phyloP scores from a whole-genome alignment of 176 grass and related monocot species.

The Carex parvula region DNA sequence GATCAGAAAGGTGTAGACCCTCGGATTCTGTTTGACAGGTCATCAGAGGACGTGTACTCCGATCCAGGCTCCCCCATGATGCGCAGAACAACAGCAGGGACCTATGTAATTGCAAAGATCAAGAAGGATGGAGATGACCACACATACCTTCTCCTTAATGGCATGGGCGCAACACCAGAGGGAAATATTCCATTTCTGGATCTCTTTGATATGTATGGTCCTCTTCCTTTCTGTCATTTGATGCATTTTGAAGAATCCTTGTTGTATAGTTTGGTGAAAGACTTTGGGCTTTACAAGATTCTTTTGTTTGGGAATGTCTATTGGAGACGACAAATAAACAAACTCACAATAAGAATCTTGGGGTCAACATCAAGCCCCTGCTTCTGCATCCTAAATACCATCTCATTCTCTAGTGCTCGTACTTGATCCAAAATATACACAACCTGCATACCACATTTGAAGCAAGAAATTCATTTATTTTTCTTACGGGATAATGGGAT shows the following conservation, averaged over 20 bases:
- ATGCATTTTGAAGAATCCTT: slow-evolving; percentile 23
- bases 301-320: neutral
- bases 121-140: slow-evolving; percentile 75
- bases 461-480: neutral
- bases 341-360: slow-evolving; percentile 87
- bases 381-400: slow-evolving; percentile 83
- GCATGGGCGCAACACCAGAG: slow-evolving; percentile 92
- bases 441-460: slow-evolving; percentile 36
- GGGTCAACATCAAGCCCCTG: slow-evolving; percentile 78
- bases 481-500: neutral
- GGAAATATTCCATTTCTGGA: slow-evolving; percentile 97
- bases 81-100: slow-evolving; percentile 74
- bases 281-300: neutral
- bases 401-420: slow-evolving; percentile 82
- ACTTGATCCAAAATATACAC: slow-evolving; percentile 99
- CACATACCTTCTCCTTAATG: slow-evolving; percentile 77
- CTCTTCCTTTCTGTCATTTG: neutral
- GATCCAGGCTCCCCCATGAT: slow-evolving; percentile 98
- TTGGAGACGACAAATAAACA: neutral
- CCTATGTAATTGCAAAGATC: slow-evolving; percentile 90
- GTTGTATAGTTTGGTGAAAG: slow-evolving; percentile 11
- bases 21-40: slow-evolving; percentile 86
- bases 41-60: slow-evolving; percentile 96
- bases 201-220: slow-evolving; percentile 94
- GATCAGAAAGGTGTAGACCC: slow-evolving; percentile 66